These are phyloP conservation scores for Boletus fagicola DNA, from an alignment of 768 basidiomycete species.

Conservation along the genomic window DNA sequence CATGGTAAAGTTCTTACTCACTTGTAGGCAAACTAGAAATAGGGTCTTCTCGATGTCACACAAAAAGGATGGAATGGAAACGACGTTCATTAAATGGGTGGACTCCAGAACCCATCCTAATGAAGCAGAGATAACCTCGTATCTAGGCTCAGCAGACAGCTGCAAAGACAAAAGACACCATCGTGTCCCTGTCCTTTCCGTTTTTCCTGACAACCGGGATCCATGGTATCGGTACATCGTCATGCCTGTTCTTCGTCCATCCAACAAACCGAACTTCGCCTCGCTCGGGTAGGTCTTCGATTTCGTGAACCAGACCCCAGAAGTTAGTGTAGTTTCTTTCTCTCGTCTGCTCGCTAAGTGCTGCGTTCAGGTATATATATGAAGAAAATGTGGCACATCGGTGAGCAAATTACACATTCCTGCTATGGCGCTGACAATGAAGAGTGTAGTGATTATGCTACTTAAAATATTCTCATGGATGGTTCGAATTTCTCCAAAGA, in stretches of 20 bases:
- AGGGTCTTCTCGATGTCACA: too few relatives aligned
- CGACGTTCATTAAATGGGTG: slow-evolving; percentile 12
- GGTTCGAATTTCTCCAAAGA: slow-evolving; percentile 18
- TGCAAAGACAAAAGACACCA: too few relatives aligned
- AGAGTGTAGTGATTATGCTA: slow-evolving; percentile 23
- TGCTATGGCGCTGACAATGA: not conserved
- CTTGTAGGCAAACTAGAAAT: too few relatives aligned
- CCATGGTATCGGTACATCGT: not conserved
- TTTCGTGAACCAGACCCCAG: slow-evolving; percentile 25
- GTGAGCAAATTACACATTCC: slow-evolving; percentile 12
- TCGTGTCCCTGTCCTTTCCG: slow-evolving; percentile 15
- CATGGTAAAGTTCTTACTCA: too few relatives aligned
- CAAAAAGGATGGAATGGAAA: not conserved
- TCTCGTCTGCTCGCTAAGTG: not conserved
- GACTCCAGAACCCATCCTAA: too few relatives aligned
- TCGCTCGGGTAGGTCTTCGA: slow-evolving; percentile 28
- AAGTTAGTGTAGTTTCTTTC: slow-evolving; percentile 4
- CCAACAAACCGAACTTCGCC: slow-evolving; percentile 24
- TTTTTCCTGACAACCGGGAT: slow-evolving; percentile 9
- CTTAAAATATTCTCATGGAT: slow-evolving; percentile 35
- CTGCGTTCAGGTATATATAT: slow-evolving; percentile 34
- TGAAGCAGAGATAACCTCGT: too few relatives aligned
- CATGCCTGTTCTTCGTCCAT: slow-evolving; percentile 18
- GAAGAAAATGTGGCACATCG: slow-evolving; percentile 35
- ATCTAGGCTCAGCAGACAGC: too few relatives aligned